Evolutionary conservation across 306 rosid genomes (phyloP).

Genomic region (Luffa acutangula): DNA sequence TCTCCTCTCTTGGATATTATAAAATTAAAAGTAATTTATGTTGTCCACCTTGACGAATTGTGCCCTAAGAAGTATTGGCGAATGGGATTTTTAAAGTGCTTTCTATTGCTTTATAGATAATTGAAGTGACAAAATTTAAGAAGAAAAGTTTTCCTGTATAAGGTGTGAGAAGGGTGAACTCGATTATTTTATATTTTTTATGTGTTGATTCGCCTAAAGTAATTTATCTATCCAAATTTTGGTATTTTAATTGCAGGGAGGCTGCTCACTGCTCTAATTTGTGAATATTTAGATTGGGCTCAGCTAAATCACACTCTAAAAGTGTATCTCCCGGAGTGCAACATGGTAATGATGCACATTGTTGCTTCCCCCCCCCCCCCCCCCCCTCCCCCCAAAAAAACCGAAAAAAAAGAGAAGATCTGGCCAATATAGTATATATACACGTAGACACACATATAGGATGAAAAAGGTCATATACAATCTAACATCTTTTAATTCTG

Average conservation of each 20-base stretch:
- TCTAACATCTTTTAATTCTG: constrained; percentile 6
- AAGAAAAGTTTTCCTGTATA: background rate
- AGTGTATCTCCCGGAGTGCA: constrained; percentile 94
- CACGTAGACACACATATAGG: background rate
- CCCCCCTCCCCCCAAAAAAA: background rate
- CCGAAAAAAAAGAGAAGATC: background rate
- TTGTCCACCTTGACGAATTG: background rate
- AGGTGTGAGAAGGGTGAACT: background rate
- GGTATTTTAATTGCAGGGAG: constrained; percentile 53
- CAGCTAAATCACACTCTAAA: constrained; percentile 84
- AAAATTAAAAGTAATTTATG: background rate
- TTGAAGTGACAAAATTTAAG: background rate
- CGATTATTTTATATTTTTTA: background rate
- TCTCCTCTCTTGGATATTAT: background rate
- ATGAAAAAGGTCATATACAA: background rate
- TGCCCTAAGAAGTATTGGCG: background rate
- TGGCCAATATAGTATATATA: background rate
- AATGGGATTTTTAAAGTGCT: background rate
- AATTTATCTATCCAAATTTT: background rate
- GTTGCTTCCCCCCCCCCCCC: background rate
- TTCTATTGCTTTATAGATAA: background rate
- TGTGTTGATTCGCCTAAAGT: background rate
- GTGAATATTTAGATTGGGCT: constrained; percentile 98
- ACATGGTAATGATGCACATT: constrained; percentile 55
- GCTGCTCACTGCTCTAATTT: constrained; percentile 75